Evolutionary conservation across 1,284 basidiomycete genomes (phyloP).

Genomic region (Puccinia hordei): DNA sequence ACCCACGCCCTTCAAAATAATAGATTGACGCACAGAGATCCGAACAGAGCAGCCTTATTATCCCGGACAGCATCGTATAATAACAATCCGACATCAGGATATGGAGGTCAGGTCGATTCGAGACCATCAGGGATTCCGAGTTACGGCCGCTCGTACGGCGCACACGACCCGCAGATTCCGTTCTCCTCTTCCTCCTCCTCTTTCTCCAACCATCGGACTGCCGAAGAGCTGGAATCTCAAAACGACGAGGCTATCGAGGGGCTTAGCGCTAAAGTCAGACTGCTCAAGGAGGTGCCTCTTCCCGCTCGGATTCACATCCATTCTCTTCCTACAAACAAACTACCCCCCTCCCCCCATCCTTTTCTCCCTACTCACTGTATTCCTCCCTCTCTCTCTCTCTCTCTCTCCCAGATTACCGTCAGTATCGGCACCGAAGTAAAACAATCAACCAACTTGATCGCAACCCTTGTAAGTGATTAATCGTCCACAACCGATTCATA

Average conservation of each 20-base stretch:
- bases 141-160: slow-evolving; percentile 15
- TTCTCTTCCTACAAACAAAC: slow-evolving; percentile 1
- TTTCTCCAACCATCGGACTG: slow-evolving; percentile 57
- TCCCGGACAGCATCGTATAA: background rate
- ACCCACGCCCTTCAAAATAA: no score
- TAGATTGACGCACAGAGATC: slow-evolving; percentile 28
- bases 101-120: background rate
- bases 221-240: slow-evolving; percentile 91
- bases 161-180: background rate
- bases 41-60: slow-evolving; percentile 29
- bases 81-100: background rate
- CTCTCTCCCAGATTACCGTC: slow-evolving; percentile 16
- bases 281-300: slow-evolving; percentile 84
- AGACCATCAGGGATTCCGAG: background rate
- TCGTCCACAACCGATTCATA: background rate
- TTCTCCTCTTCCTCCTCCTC: slow-evolving; percentile 16
- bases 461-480: slow-evolving; percentile 20
- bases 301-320: background rate
- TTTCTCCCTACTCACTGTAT: no score
- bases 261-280: slow-evolving; percentile 85
- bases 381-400: background rate
- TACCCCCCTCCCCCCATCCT: no score
- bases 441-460: slow-evolving; percentile 40
- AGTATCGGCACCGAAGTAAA: slow-evolving; percentile 48
- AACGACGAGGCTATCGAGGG: slow-evolving; percentile 92